Base-by-base conservation (phyloP, 345 rosid genomes). In the Brassica cretica region DNA sequence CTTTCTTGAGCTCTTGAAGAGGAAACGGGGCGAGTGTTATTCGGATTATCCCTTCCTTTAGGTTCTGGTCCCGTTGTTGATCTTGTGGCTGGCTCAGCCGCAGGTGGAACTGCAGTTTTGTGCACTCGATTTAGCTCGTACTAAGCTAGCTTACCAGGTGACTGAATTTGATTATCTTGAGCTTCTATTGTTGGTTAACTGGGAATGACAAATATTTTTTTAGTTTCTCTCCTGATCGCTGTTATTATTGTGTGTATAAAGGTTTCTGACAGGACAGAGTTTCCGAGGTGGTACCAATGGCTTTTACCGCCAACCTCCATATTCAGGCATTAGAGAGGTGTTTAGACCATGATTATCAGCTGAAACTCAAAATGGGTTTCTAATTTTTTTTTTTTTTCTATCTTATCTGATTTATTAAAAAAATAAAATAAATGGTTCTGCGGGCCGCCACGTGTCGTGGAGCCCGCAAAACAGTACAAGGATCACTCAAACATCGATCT, bases 111-210 rank as follows among this genome's bases (percentile, higher is more conserved):
- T 51, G 97, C 99, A 33, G 99, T 93, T 15, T 81, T 95, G 69
- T 95, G 97, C 86, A 93, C 84, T 95, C 59, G 98, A 95, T 84
- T 82, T 95, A 79, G 97, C 99, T 83, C 97, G 98, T 35, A 89
- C 99, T 37, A 95, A 93, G 79, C 94, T 95, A 71, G 99, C 99
- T 58, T 95, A 95, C 84, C 99, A 95, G 91, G 99, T 90, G 76
- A 68, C 73, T 76, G 29, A 16, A 46, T 71, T 63, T 10, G 32
- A 35, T 62, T 53, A 18, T 29, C 63, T 21, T 21, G n/a, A 27
- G 4, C 56, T 72, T 24, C 21, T n/a, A 30, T 35, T 75, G 68
- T 58, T 65, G 33, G 58, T 65, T 44, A 4, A 5, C 33, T 33
- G 61, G 37, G 59, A 69, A 41, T 29, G 21, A 30, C 46, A 19